Evolutionary conservation across 2,329 filamentous ascomycete species (phyloP), one percentile per base, ranked within the genome.

Genomic region (Lecanicillium sp.): DNA sequence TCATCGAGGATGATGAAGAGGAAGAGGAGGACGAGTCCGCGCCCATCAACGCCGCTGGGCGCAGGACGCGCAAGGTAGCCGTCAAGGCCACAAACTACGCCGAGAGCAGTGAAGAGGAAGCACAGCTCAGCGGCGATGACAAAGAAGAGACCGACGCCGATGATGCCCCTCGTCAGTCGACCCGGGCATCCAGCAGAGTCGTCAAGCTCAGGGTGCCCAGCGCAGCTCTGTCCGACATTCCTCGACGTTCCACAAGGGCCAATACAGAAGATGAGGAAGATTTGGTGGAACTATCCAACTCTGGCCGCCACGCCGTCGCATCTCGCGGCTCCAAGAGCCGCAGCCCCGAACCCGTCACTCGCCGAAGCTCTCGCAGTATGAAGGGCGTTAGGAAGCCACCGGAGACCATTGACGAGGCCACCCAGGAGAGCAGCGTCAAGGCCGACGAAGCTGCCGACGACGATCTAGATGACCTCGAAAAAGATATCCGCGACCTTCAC

Each of bases 281-380:
- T 4, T 70, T 81, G 6, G 61, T 81, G 4, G 78, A 83, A 56
- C 66, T 84, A 12, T 77, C 79, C 5, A 77, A 71, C 55, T 83
- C 80, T 7, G 81, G 80, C n/a, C 73, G 70, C 49, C 79, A 84
- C 53, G 73, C 71, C 17, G 69, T 70, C 33, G 60, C 68, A 2
- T 69, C 75, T 32, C 67, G 67, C 15, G 72, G 73, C 35, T 77
- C 77, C 23, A 69, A 68, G 47, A 82, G 77, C 54, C 71, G 67
- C 55, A 81, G 77, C 51, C 79, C 80, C 0, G 79, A 84, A 53
- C 59, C 72, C 3, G 59, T 69, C 15, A 58, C 64, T 12, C 69
- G 71, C 23, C 67, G 76, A 51, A 63, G 71, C 5, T 74, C 74
- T 1, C 73, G 78, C 35, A 73, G 69, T 14, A 61, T 63, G 14